Evolutionary conservation across 2,329 filamentous ascomycete genomes (phyloP).

Genomic region (Fusarium sp.): DNA sequence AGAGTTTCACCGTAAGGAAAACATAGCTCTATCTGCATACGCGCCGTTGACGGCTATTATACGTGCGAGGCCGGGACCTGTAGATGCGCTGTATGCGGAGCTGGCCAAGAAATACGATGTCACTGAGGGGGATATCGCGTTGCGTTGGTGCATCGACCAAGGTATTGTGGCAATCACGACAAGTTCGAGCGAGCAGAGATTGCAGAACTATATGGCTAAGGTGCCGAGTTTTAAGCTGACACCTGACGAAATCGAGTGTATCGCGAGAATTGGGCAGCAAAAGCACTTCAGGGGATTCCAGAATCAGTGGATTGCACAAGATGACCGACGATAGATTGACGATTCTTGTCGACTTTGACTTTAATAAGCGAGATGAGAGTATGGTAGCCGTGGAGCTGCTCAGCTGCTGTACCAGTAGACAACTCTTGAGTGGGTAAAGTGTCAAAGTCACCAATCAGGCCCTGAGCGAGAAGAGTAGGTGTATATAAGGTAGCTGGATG

Average conservation of each 20-base stretch:
- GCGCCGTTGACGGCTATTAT: neutral
- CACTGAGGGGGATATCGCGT: neutral
- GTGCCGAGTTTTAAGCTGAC: neutral
- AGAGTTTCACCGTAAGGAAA: neutral
- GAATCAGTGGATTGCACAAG: neutral
- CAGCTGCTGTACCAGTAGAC: too few relatives aligned
- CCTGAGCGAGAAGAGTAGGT: too few relatives aligned
- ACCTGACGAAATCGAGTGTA: neutral
- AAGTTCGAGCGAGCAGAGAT: neutral
- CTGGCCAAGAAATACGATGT: neutral
- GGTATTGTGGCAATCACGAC: neutral
- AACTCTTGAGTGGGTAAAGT: too few relatives aligned
- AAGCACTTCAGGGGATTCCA: neutral
- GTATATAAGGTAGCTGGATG: too few relatives aligned
- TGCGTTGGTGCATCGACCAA: neutral
- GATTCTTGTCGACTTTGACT: too few relatives aligned
- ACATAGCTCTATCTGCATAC: neutral
- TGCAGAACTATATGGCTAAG: neutral
- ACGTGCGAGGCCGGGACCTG: neutral
- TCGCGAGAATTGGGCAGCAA: neutral
- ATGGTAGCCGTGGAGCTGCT: too few relatives aligned
- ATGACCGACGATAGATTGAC: neutral
- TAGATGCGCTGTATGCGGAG: neutral
- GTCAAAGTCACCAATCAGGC: too few relatives aligned
- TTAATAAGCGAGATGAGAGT: too few relatives aligned